Evolutionary conservation across 139 green algal species (phyloP).

Genomic region (Dunaliella sp.): DNA sequence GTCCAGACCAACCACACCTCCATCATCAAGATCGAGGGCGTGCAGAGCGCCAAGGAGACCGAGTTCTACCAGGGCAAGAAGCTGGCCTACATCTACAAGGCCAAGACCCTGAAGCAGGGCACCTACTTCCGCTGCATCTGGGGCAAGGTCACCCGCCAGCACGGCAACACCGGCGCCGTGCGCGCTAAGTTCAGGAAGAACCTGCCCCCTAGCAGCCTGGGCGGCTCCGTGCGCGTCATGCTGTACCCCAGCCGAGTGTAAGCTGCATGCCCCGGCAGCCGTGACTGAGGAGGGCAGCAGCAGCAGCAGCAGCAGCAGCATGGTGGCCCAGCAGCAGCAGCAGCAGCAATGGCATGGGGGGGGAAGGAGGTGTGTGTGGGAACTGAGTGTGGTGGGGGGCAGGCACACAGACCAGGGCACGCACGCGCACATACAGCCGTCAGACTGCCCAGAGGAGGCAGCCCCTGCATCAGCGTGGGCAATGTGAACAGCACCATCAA

Average conservation of each 20-base stretch:
- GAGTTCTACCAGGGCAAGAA: slow-evolving; percentile 97
- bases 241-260: slow-evolving; percentile 83
- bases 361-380: no score
- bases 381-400: no score
- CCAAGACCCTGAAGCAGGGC: slow-evolving; percentile 95
- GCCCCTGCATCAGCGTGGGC: no score
- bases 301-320: no score
- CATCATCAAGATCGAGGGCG: slow-evolving; percentile 91
- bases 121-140: slow-evolving; percentile 91
- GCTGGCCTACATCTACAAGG: slow-evolving; percentile 99
- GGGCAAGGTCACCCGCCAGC: slow-evolving; percentile 88
- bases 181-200: slow-evolving; percentile 96
- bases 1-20: slow-evolving; percentile 88
- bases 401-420: no score
- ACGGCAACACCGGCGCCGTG: slow-evolving; percentile 89
- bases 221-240: slow-evolving; percentile 79
- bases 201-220: slow-evolving; percentile 83
- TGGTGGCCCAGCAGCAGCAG: no score
- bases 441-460: no score
- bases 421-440: no score
- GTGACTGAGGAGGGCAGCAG: no score
- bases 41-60: slow-evolving; percentile 82
- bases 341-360: no score
- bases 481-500: no score
- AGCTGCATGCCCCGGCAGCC: background rate